Base-by-base conservation (phyloP, 2,329 filamentous ascomycete genomes). In the Colletotrichum sp. region DNA sequence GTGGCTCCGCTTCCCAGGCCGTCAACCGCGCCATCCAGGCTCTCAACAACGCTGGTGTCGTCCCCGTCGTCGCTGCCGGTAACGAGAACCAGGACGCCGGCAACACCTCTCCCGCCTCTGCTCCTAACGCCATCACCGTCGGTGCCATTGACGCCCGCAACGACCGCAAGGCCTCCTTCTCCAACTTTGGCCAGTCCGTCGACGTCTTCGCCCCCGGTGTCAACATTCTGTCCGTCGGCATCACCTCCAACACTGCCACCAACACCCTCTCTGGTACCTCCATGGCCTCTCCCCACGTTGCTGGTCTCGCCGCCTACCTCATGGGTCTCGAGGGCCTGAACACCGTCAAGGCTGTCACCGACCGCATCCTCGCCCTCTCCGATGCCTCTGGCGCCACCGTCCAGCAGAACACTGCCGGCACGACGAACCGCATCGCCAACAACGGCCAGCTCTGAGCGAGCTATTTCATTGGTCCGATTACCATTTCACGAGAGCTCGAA, bases 261-360 rank as follows among this genome's bases (percentile, higher is more conserved):
- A 83, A 83, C 43, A 82, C 81, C 21, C 83, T 91, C 64, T 89
- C 87, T 79, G 90, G 90, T 68, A 91, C 90, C 76, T 90, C 89
- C 77, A 94, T 93, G 92, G 92, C 93, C 30, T 89, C 89, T 15
- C 93, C 93, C 2, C 93, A 94, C 81, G 88, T 94, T 70, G 89
- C 91, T 64, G 93, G 93, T 64, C 86, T 95, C 5, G 92, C 91
- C 16, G 92, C 92, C 32, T 95, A 94, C 83, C 84, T 95, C 36
- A 92, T 94, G 85, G 80, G 85, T 68, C 87, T 92, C 70, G 89
- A 91, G 83, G 79, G 83, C 69, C 82, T 92, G 76, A 85, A 82
- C 9, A 83, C 84, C 65, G 85, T 89, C 28, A 83, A 81, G 55
- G 83, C 80, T 15, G 87, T 92, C 71, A 84, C 84, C 38, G 78